Evolutionary conservation across 129 eudicot genomes (phyloP).

Genomic region (carrot (Daucus carota)): DH1_v3.0 NC_030385.2:34795501-34796000

Average conservation of each 20-base stretch:
- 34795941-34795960: conserved; percentile 34
- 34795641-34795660: conserved; percentile 23
- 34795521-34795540: conserved; percentile 21
- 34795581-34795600: neutral
- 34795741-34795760: conserved; percentile 22
- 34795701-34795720: conserved; percentile 69
- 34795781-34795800: conserved; percentile 23
- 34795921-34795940: conserved; percentile 24
- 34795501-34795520: conserved; percentile 76
- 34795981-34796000: conserved; percentile 29
- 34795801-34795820: conserved; percentile 28
- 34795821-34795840: conserved; percentile 19
- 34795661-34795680: conserved; percentile 39
- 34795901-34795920: conserved; percentile 20
- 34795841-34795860: conserved; percentile 34
- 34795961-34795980: conserved; percentile 45
- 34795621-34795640: neutral
- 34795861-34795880: neutral
- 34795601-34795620: neutral
- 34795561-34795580: conserved; percentile 16
- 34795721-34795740: conserved; percentile 23
- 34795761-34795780: conserved; percentile 26
- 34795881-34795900: neutral
- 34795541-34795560: conserved; percentile 17
- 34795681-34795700: conserved; percentile 66